These are phyloP conservation scores for Pogostemon cablin DNA, from an alignment of 257 asterid genomes.

Conservation along the genomic window DNA sequence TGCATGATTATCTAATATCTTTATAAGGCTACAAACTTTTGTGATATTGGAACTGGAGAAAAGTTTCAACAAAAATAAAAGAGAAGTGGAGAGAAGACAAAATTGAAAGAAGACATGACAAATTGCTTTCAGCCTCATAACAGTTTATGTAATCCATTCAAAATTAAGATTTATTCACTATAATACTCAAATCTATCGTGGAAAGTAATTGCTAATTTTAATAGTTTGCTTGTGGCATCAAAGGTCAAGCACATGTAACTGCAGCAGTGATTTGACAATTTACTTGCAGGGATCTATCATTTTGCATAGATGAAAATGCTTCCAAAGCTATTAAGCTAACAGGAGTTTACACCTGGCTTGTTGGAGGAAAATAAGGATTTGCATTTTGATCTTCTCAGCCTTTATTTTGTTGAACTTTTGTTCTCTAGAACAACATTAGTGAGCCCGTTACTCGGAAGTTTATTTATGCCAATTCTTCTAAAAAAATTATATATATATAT, in stretches of 20 bases:
- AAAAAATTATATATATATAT: neutral
- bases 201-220: conserved; percentile 16
- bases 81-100: neutral
- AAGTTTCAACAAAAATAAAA: neutral
- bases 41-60: conserved; percentile 7
- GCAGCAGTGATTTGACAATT: conserved; percentile 30
- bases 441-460: conserved; percentile 19
- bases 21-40: conserved; percentile 10
- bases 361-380: conserved; percentile 76
- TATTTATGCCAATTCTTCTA: neutral
- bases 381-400: conserved; percentile 88
- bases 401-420: conserved; percentile 78
- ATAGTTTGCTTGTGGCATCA: conserved; percentile 16
- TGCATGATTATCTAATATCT: neutral
- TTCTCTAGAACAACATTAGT: conserved; percentile 75
- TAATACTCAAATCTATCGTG: conserved; percentile 7
- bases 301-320: conserved; percentile 60
- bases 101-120: conserved; percentile 17
- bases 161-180: neutral
- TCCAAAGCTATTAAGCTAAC: conserved; percentile 88
- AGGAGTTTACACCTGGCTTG: conserved; percentile 68
- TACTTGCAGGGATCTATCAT: conserved; percentile 64
- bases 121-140: neutral
- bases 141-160: neutral
- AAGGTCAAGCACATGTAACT: conserved; percentile 19